Evolutionary conservation across 2,329 filamentous ascomycete species (phyloP).

Genomic region (Blumeria graminis): DNA sequence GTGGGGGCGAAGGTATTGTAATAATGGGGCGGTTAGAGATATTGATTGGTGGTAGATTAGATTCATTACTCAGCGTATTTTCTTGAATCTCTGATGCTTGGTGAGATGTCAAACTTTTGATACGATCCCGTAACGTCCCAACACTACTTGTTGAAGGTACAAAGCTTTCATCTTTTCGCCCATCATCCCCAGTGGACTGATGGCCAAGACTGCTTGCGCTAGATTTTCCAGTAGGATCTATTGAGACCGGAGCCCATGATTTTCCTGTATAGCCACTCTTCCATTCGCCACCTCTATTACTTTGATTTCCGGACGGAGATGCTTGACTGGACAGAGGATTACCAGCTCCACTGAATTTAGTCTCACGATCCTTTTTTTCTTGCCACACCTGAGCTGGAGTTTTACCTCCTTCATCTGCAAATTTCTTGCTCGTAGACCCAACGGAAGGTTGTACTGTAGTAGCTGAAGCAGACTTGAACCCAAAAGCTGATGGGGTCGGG

Average conservation of each 20-base stretch:
- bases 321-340: conserved; percentile 22
- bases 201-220: conserved; percentile 23
- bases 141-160: conserved; percentile 38
- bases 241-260: conserved; percentile 68
- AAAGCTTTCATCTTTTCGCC: conserved; percentile 22
- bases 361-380: conserved; percentile 77
- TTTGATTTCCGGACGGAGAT: conserved; percentile 39
- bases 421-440: conserved; percentile 68
- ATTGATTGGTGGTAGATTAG: conserved; percentile 17
- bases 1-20: conserved; percentile 19
- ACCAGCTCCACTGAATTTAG: conserved; percentile 28
- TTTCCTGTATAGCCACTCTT: conserved; percentile 82
- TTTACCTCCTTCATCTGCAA: conserved; percentile 85
- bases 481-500: conserved; percentile 46
- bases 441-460: conserved; percentile 33
- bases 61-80: conserved; percentile 12
- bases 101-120: conserved; percentile 54
- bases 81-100: conserved; percentile 21
- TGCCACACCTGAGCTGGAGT: conserved; percentile 94
- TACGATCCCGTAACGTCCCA: conserved; percentile 55
- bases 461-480: conserved; percentile 35
- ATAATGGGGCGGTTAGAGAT: conserved; percentile 34
- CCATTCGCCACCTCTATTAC: conserved; percentile 55
- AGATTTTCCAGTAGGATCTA: conserved; percentile 43
- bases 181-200: conserved; percentile 37